These are phyloP conservation scores for Rhodosporidiobolus sp. DNA, from an alignment of 768 basidiomycete genomes.

Conservation along the genomic window DNA sequence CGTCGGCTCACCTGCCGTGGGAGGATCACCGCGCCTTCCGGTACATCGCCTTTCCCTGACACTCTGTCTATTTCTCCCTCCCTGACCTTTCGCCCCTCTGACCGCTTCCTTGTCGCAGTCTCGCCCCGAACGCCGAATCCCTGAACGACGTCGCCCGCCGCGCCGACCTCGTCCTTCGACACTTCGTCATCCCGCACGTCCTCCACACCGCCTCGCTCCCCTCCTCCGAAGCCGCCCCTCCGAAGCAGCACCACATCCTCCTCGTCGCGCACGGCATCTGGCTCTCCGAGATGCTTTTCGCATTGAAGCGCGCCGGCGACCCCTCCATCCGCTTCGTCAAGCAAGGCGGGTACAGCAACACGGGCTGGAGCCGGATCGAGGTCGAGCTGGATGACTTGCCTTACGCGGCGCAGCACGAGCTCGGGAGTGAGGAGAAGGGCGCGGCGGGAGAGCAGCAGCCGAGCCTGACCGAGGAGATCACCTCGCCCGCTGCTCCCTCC, in stretches of 20 bases:
- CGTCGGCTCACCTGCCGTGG: constrained; percentile 32
- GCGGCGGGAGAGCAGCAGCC: neutral
- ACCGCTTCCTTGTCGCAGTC: constrained; percentile 7
- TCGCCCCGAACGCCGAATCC: constrained; percentile 49
- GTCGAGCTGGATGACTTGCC: constrained; percentile 42
- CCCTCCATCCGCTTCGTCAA: constrained; percentile 27
- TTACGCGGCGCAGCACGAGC: neutral
- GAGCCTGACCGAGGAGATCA: neutral
- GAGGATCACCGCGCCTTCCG: constrained; percentile 46
- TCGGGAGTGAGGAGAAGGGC: neutral
- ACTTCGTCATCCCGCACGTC: constrained; percentile 50
- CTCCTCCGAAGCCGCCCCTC: constrained; percentile 14
- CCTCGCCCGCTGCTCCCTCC: constrained; percentile 19
- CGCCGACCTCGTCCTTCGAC: constrained; percentile 48
- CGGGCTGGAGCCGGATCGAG: constrained; percentile 40
- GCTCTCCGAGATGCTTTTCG: constrained; percentile 50
- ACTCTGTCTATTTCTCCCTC: neutral
- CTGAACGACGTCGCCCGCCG: constrained; percentile 50
- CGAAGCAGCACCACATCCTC: constrained; percentile 44
- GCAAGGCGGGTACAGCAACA: constrained; percentile 43
- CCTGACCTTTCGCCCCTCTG: neutral
- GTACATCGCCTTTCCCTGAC: neutral
- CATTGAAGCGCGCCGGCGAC: constrained; percentile 39
- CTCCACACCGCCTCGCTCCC: constrained; percentile 28
- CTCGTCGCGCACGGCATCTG: constrained; percentile 54